Evolutionary conservation across 768 basidiomycete species (phyloP).

Genomic region (Mycena metata): DNA sequence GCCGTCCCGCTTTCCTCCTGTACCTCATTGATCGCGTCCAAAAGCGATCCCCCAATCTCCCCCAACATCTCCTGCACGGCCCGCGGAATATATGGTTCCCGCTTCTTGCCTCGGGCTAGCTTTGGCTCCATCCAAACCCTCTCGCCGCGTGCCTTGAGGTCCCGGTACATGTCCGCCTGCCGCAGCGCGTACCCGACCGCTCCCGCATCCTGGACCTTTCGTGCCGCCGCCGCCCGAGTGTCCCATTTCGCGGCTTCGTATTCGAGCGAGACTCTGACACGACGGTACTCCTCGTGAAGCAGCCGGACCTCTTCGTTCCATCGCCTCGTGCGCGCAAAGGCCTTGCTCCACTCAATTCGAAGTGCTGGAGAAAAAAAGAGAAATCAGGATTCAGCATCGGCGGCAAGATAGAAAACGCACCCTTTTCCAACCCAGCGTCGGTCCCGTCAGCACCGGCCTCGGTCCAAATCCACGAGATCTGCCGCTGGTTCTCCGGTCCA

Average conservation of each 20-base stretch:
- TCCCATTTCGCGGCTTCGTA: conserved; percentile 19
- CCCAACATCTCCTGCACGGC: not conserved
- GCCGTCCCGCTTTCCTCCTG: too few relatives aligned
- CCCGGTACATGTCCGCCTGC: not conserved
- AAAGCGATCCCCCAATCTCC: not conserved
- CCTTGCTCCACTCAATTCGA: conserved; percentile 30
- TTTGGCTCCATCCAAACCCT: not conserved
- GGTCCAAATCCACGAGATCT: conserved; percentile 11
- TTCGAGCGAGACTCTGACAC: not conserved
- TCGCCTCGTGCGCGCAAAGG: not conserved
- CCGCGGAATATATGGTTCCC: not conserved
- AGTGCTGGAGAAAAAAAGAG: conserved; percentile 14
- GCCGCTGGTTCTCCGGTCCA: not conserved
- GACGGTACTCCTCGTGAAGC: conserved; percentile 18
- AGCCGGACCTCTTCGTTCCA: conserved; percentile 31
- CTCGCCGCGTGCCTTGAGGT: not conserved
- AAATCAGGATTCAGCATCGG: not conserved
- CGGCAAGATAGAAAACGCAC: not conserved
- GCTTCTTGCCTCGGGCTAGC: not conserved
- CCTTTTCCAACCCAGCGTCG: conserved; percentile 4
- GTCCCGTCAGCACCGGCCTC: not conserved
- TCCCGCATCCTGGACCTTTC: not conserved
- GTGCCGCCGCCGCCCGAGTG: not conserved
- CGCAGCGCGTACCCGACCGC: not conserved
- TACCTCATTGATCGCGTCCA: not conserved